Base-by-base conservation (phyloP, 305 asterid species). In the Galium porrigens region DNA sequence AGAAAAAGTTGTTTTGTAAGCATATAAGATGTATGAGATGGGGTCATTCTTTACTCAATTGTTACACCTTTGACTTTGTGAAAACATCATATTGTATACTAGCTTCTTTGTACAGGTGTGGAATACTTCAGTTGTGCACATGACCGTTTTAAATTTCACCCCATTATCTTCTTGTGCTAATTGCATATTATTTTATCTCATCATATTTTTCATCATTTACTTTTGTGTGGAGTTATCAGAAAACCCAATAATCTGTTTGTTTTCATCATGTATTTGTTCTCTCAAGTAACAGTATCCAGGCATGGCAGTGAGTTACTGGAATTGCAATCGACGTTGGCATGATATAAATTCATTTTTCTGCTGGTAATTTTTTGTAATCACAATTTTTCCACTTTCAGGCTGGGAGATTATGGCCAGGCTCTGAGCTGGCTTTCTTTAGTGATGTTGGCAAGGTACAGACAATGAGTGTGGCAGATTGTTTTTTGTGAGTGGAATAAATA, bases 21-120 rank as follows among this genome's bases (percentile, higher is more conserved):
- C 25, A 37, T 53, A 61, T 36, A 42, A 29, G 29, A 2, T 51
- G 54, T 69, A 25, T 61, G 60, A 51, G 72, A 20, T 34, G 51
- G 15, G 53, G 49, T 34, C 3, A 48, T 48, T 64, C 33, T 63
- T 27, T 49, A 29, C 55, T 68, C 32, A 63, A 52, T 27, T 20
- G 12, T 22, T 51, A 7, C 53, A 34, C 27, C 10, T 46, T 58
- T 62, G 20, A 27, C 17, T 14, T 11, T 18, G 55, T n/a, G 9
- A 3, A 58, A 25, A 6, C 27, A 1, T 49, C 9, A 4, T 15
- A 18, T n/a, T 1, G 61, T 30, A 17, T 44, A 11, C 11, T 33
- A 37, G 53, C 18, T 46, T 46, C 53, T 46, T n/a, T n/a, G 53
- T 48, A 15, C 53, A 15, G 22, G 9, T 48, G 7, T 48, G 51